phyloP scores from a whole-genome alignment of 805 yeast genomes.

The Candida incommunis region DNA sequence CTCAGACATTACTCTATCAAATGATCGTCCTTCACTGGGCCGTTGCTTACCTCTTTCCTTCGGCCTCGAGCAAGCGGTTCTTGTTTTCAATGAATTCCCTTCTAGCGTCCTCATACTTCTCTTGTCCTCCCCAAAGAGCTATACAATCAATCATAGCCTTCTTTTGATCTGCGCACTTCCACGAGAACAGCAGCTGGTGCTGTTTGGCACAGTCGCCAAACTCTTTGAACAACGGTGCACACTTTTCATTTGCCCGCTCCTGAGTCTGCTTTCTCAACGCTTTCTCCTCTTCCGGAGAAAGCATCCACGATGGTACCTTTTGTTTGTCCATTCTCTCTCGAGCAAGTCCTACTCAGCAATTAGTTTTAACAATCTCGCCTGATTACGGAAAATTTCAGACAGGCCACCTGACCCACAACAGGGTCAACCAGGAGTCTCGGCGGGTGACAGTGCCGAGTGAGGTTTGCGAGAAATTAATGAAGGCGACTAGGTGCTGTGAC shows the following conservation, averaged over 20 bases:
- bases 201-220: conserved; percentile 21
- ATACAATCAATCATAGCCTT: conserved; percentile 21
- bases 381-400: too few relatives aligned
- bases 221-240: conserved; percentile 16
- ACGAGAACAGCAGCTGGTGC: conserved; percentile 22
- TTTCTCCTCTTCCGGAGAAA: conserved; percentile 25
- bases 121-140: conserved; percentile 20
- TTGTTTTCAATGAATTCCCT: conserved; percentile 18
- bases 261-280: conserved; percentile 20
- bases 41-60: conserved; percentile 6
- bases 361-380: too few relatives aligned
- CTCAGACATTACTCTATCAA: too few relatives aligned
- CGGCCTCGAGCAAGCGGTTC: conserved; percentile 9
- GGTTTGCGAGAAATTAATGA: too few relatives aligned
- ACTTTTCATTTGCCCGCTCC: conserved; percentile 18
- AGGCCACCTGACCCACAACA: too few relatives aligned
- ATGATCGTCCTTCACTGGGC: too few relatives aligned
- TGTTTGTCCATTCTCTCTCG: background rate
- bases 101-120: conserved; percentile 17
- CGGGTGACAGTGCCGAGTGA: too few relatives aligned
- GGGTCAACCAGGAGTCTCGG: too few relatives aligned
- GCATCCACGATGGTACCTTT: conserved; percentile 22
- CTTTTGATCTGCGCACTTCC: conserved; percentile 23
- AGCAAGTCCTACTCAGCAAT: background rate
- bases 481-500: too few relatives aligned